Conservation (phyloP, 768 basidiomycete species). For the Tulasnella sp. region DNA sequence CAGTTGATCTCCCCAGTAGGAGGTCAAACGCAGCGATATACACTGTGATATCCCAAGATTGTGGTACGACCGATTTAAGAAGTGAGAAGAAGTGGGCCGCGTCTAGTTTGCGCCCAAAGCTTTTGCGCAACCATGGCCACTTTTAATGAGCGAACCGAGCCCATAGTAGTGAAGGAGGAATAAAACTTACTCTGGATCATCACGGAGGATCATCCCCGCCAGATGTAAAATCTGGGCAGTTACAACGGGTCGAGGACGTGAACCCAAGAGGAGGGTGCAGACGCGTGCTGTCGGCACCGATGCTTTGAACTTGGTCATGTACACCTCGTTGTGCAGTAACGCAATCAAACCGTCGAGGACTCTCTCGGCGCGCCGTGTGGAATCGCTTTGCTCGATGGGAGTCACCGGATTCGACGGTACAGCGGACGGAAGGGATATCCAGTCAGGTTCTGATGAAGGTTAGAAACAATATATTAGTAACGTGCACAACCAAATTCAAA, state of each 20-base stretch:
- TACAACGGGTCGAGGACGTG: slow-evolving; percentile 50
- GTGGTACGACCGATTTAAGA: slow-evolving; percentile 54
- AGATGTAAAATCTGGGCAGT: slow-evolving; percentile 49
- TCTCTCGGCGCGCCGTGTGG: slow-evolving; percentile 52
- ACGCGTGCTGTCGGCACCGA: slow-evolving; percentile 71
- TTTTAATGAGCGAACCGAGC: not conserved
- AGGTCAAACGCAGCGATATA: slow-evolving; percentile 60
- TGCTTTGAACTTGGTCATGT: slow-evolving; percentile 58
- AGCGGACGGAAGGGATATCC: not conserved
- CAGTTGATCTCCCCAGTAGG: slow-evolving; percentile 40
- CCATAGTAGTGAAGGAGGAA: not conserved
- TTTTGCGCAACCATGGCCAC: not conserved
- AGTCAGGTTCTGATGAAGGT: not conserved
- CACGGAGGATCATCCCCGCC: slow-evolving; percentile 42
- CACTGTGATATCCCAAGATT: slow-evolving; percentile 53
- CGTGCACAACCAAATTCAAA: too few relatives aligned
- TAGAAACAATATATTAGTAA: too few relatives aligned
- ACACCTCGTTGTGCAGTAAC: slow-evolving; percentile 41
- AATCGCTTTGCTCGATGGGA: slow-evolving; percentile 38
- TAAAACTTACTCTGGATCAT: slow-evolving; percentile 3
- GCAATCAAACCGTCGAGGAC: slow-evolving; percentile 56
- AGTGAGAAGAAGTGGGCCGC: slow-evolving; percentile 74
- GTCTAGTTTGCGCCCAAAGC: slow-evolving; percentile 76
- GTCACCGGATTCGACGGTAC: slow-evolving; percentile 31
- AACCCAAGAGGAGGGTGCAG: slow-evolving; percentile 65